Conservation (phyloP, 2,329 filamentous ascomycete species). For the Aspergillus sp. region DNA sequence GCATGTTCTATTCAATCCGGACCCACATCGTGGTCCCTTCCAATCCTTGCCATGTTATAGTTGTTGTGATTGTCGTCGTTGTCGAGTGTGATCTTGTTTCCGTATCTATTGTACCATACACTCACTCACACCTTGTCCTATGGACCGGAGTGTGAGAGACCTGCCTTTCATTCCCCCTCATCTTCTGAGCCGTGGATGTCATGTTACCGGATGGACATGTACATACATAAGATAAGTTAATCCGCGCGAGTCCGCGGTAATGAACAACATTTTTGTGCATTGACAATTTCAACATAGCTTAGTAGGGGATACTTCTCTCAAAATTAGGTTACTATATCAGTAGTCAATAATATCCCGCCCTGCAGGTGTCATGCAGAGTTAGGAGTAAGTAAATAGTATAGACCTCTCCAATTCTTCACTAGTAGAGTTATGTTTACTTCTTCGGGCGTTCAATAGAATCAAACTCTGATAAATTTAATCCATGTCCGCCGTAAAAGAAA, state of each 20-base stretch:
- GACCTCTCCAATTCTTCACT: too few relatives aligned
- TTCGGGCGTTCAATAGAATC: too few relatives aligned
- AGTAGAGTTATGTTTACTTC: too few relatives aligned
- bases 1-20: conserved; percentile 1
- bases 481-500: too few relatives aligned
- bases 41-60: conserved; percentile 9
- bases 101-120: conserved; percentile 17
- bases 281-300: neutral
- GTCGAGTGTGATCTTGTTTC: neutral
- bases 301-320: neutral
- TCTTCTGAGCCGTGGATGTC: conserved; percentile 13
- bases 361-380: too few relatives aligned
- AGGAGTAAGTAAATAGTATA: too few relatives aligned
- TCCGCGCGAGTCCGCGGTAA: conserved; percentile 27
- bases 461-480: too few relatives aligned
- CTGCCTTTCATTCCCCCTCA: neutral
- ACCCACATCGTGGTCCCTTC: neutral
- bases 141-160: neutral
- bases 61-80: conserved; percentile 9
- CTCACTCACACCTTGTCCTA: conserved; percentile 5
- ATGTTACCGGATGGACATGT: conserved; percentile 25
- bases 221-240: conserved; percentile 29
- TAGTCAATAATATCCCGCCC: neutral
- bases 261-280: conserved; percentile 20
- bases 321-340: neutral